These are phyloP conservation scores for Ophiostoma piceae DNA, from an alignment of 2,329 filamentous ascomycete species.

Conservation along the genomic window DNA sequence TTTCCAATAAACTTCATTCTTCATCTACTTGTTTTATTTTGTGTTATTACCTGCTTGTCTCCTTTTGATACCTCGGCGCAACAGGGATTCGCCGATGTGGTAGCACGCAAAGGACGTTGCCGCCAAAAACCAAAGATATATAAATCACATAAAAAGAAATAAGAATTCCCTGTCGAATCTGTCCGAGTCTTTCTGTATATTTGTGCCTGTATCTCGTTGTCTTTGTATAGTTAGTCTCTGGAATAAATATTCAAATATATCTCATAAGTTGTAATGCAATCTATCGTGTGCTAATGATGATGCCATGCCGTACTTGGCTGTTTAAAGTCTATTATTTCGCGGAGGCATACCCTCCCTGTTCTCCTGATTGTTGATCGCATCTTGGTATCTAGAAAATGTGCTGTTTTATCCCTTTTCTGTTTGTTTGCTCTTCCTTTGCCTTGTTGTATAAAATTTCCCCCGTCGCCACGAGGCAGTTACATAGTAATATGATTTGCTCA, in stretches of 20 bases:
- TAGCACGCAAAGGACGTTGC: neutral
- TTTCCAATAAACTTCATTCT: neutral
- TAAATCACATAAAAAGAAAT: neutral
- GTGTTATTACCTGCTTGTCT: conserved; percentile 4
- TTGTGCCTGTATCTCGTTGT: neutral
- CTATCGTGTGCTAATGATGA: neutral
- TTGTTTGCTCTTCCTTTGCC: neutral
- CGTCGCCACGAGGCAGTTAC: too few species aligned
- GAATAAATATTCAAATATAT: neutral
- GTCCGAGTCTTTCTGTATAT: neutral
- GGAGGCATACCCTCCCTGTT: neutral
- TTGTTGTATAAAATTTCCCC: neutral
- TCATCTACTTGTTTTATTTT: neutral
- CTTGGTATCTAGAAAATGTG: conserved; percentile 9
- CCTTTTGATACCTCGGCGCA: conserved; percentile 14
- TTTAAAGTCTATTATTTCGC: neutral
- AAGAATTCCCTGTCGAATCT: neutral
- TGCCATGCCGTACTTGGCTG: neutral
- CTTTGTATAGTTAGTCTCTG: neutral
- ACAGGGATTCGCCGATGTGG: neutral
- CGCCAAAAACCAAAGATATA: neutral
- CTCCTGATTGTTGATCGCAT: neutral
- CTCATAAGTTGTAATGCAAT: neutral
- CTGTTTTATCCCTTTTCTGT: neutral
- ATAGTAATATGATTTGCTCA: too few species aligned